These are phyloP conservation scores for Suzukiozyma palmioleophila DNA, from an alignment of 1,139 yeast species.

Conservation along the genomic window DNA sequence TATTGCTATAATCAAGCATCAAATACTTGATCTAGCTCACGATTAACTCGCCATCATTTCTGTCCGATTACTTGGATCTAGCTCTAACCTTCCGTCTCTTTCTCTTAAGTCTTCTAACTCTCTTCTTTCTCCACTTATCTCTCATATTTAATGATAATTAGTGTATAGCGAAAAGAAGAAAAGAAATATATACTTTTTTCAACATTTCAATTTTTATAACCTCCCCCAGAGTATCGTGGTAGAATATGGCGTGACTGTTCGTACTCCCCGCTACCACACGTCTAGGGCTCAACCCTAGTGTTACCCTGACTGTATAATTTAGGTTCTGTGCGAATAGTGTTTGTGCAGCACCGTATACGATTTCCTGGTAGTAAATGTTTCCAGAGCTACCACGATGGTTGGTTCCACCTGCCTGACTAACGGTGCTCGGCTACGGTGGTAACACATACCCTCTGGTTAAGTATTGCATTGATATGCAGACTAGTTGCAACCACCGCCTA, in stretches of 20 bases:
- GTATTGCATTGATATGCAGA: too few relatives aligned
- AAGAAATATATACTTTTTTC: conserved; percentile 6
- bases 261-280: background rate
- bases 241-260: background rate
- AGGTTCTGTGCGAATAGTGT: background rate
- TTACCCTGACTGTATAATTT: background rate
- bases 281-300: background rate
- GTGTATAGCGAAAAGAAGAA: conserved; percentile 15
- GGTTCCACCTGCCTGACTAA: too few relatives aligned
- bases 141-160: conserved; percentile 56
- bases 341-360: background rate
- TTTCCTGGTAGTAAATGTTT: too few relatives aligned
- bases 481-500: too few relatives aligned
- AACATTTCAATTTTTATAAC: conserved; percentile 1
- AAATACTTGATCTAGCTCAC: background rate
- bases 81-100: conserved; percentile 99
- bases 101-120: conserved; percentile 99
- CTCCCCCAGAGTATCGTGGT: background rate
- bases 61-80: conserved; percentile 89
- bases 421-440: too few relatives aligned
- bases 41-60: conserved; percentile 4
- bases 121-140: conserved; percentile 98
- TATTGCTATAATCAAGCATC: background rate
- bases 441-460: too few relatives aligned
- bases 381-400: too few relatives aligned